Percentiles rank a stretch among this genome's conserved stretches.
Evolutionary conservation across 2,329 filamentous ascomycete genomes (phyloP).

Genomic region (Exophiala spinifera): DNA sequence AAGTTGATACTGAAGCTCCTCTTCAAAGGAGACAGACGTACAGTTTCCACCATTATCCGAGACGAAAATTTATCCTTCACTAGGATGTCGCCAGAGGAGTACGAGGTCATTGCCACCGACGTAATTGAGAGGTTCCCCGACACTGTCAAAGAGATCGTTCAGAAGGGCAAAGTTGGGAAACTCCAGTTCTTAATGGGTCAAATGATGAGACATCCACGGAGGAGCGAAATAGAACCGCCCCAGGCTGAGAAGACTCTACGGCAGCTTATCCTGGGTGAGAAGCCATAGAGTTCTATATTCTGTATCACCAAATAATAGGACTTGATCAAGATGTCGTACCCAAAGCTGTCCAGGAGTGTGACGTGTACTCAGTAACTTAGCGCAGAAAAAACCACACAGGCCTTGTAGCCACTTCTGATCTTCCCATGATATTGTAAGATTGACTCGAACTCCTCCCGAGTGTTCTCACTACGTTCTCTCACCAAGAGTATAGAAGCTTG

Average conservation of each 20-base stretch:
- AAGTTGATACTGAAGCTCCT: slow-evolving; percentile 58
- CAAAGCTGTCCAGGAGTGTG: too few species aligned
- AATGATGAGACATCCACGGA: slow-evolving; percentile 61
- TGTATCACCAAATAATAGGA: too few species aligned
- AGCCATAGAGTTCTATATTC: neutral
- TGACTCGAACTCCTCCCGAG: too few species aligned
- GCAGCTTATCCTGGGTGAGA: slow-evolving; percentile 9
- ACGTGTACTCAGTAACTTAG: too few species aligned
- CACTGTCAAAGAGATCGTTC: slow-evolving; percentile 58
- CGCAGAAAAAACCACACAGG: too few species aligned
- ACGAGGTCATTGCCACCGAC: slow-evolving; percentile 51
- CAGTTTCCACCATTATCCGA: slow-evolving; percentile 53
- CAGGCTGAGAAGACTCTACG: slow-evolving; percentile 54
- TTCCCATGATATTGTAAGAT: too few species aligned
- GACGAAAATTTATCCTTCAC: slow-evolving; percentile 55
- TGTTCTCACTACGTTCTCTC: too few species aligned
- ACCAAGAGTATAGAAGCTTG: too few species aligned
- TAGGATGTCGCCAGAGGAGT: slow-evolving; percentile 56
- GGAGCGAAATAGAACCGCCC: slow-evolving; percentile 60
- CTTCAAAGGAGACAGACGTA: slow-evolving; percentile 50
- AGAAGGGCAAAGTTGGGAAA: slow-evolving; percentile 62
- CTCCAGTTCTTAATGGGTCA: slow-evolving; percentile 66
- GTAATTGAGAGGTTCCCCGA: slow-evolving; percentile 55
- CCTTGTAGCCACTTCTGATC: too few species aligned
- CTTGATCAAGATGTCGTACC: too few species aligned